Base-by-base conservation (phyloP, 1,139 yeast genomes). In the Suhomyces bokatorum region DNA sequence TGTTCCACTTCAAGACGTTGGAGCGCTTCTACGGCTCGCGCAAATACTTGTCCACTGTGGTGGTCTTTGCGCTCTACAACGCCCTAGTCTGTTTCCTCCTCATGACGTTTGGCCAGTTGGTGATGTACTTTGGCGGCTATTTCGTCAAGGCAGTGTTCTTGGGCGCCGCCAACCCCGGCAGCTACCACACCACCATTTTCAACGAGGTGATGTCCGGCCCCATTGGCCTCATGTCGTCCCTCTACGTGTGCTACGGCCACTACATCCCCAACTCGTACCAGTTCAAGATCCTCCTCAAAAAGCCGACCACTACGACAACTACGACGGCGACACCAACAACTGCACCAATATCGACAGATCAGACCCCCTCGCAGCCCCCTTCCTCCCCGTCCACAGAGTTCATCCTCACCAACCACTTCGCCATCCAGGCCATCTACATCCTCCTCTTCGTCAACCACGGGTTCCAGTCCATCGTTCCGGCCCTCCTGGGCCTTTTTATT, bases 21-120 rank as follows among this genome's bases (percentile, higher is more conserved):
- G 95, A 87, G 60, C 63, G 95, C 43, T 64, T 82, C 49, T 77
- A 75, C 51, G 91, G 93, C 1, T 72, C 86, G 5, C 68, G 78
- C 40, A 82, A 79, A 56, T 83, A 78, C 57, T 58, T 79, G 6
- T 72, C 80, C 16, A 48, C 66, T 47, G 56, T 70, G 16, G 47
- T 58, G 4, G 49, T 70, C 12, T 64, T 72, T 45, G 66, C 67
- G 10, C 37, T 68, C 6, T 71, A 69, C 54, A 74, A 73, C 51
- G 63, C 66, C 2, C 49, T 67, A 24, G 47, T 60, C n/a, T 62
- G 70, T 39, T 59, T 72, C 37, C 36, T 68, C 22, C 61, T 66
- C 5, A 63, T 80, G 60, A 63, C 72, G 24, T 46, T 73, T 16
- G 70, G 80, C 7, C 74, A 69, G 43, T 52, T 70, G 56, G 40